These are phyloP conservation scores for Hypoxylon sp. DNA, from an alignment of 2,329 filamentous ascomycete genomes.

Conservation along the genomic window DNA sequence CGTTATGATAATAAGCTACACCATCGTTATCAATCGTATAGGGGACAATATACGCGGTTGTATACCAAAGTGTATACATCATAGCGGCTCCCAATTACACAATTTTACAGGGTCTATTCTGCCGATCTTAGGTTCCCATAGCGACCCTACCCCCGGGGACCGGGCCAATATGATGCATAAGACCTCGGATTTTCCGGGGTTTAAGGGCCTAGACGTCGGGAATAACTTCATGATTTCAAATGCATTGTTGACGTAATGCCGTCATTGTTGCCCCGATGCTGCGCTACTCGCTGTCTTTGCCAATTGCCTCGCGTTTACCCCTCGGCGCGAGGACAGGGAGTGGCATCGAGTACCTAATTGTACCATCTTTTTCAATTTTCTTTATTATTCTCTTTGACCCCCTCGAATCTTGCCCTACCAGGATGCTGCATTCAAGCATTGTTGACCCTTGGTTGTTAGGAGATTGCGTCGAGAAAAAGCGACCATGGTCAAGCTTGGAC, in stretches of 20 bases:
- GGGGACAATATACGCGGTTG: neutral
- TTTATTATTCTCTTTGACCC: conserved; percentile 26
- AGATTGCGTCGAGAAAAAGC: conserved; percentile 9
- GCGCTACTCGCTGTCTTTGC: conserved; percentile 20
- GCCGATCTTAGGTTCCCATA: conserved; percentile 11
- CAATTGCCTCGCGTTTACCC: conserved; percentile 34
- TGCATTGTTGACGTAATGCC: conserved; percentile 25
- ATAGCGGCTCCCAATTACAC: conserved; percentile 16
- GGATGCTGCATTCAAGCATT: conserved; percentile 5
- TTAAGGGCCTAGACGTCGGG: conserved; percentile 8
- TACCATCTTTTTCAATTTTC: conserved; percentile 2
- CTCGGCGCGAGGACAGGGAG: conserved; percentile 23
- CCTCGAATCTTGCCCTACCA: neutral
- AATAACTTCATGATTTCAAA: conserved; percentile 21
- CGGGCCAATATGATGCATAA: conserved; percentile 10
- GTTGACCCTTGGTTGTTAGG: neutral
- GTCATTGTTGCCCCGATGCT: conserved; percentile 27
- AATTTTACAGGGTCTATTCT: conserved; percentile 13
- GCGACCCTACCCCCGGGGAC: neutral
- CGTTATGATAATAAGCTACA: neutral
- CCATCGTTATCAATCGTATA: conserved; percentile 5
- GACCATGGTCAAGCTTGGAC: conserved; percentile 57
- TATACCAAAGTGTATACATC: conserved; percentile 6
- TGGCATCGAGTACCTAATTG: neutral
- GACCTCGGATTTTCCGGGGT: conserved; percentile 7